Base-by-base conservation (phyloP, 345 rosid species). In the Linum trigynum region DNA sequence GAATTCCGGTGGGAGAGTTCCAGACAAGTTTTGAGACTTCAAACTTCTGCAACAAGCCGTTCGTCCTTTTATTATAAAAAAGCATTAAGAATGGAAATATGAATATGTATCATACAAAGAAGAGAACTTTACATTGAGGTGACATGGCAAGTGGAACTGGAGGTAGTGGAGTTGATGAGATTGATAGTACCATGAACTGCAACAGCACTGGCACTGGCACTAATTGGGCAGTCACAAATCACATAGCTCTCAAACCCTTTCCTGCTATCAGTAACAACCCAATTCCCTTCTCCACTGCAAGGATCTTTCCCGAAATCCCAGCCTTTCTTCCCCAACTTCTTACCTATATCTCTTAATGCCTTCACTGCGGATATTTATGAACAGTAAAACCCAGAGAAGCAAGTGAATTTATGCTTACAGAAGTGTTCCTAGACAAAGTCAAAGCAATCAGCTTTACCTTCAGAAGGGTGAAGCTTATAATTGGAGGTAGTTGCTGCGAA, bases 231-330 rank as follows among this genome's bases (percentile, higher is more conserved):
- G 51, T 74, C 65, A 40, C 97, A 92, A 58, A 72, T 77, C 59
- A 92, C 75, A 36, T 42, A 82, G 82, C 83, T 87, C 71, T 81
- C 82, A 63, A 77, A 66, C 8, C 81, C 83, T 74, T 69, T 72
- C 59, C 59, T 35, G 40, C 62, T 69, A 17, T 72, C 83, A 23
- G 17, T 9, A 2, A 40, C 43, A 38, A 51, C 66, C 95, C 92
- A 89, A 50, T 79, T 87, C 74, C 85, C 88, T 69, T 77, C 67
- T 17, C 89, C 84, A 68, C 87, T 82, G 72, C 97, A 92, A 14
- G 97, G 97, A 70, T 90, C 98, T 63, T 76, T 73, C 15, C 72
- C 67, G 59, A 86, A 86, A 59, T 83, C 72, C 96, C 96, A 92
- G 61, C 86, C 91, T 61, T 67, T 81, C 74, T 84, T 87, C 77